Evolutionary conservation across 495 filamentous ascomycete species (phyloP).

Genomic region (Aspergillus cavernicola): DNA sequence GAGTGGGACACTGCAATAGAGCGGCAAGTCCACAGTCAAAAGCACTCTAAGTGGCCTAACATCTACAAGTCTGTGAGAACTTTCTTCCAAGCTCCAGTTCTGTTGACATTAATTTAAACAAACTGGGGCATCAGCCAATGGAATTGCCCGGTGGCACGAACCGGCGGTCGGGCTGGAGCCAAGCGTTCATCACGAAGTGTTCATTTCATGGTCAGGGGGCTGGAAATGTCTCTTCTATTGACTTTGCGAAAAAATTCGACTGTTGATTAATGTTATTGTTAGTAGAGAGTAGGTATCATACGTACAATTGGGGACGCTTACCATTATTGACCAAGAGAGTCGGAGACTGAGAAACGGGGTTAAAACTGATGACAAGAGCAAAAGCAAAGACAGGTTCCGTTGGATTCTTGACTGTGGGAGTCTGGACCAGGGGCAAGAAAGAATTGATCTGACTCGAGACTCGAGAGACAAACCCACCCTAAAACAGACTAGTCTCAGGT

Average conservation of each 20-base stretch:
- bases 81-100: neutral
- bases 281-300: no score
- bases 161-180: conserved; percentile 15
- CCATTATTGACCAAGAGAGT: no score
- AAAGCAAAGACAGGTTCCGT: no score
- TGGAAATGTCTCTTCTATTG: neutral
- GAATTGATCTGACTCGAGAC: neutral
- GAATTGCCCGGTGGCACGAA: conserved; percentile 12
- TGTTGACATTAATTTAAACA: conserved; percentile 2
- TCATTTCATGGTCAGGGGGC: neutral
- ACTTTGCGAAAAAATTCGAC: neutral
- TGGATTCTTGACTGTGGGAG: no score
- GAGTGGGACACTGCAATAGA: neutral
- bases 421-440: no score
- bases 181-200: conserved; percentile 10
- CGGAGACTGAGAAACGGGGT: no score
- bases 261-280: no score
- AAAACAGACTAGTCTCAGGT: conserved; percentile 10
- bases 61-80: neutral
- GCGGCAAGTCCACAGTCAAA: neutral
- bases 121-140: conserved; percentile 14
- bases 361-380: no score
- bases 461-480: neutral
- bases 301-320: no score
- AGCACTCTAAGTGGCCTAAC: neutral